phyloP scores from a whole-genome alignment of 2,329 filamentous ascomycete genomes.

The Botrytis sinoallii region DNA sequence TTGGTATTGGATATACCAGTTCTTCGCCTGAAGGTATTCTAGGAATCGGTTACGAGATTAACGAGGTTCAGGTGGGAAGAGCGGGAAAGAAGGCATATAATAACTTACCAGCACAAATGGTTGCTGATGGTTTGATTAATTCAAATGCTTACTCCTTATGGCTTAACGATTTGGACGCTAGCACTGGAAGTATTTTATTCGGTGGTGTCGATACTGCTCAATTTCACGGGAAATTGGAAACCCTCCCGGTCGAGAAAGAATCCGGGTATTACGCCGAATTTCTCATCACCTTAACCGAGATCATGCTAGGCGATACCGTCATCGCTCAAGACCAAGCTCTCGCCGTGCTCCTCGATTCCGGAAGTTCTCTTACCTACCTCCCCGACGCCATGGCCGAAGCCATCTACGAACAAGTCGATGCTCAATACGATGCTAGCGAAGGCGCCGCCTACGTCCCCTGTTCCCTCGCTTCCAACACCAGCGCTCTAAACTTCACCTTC shows the following conservation, averaged over 20 bases:
- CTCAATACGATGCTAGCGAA: slow-evolving; percentile 52
- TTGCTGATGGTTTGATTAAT: slow-evolving; percentile 56
- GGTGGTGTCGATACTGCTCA: slow-evolving; percentile 69
- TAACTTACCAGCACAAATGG: slow-evolving; percentile 67
- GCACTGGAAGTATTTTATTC: slow-evolving; percentile 67
- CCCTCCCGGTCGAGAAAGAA: slow-evolving; percentile 61
- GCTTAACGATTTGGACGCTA: slow-evolving; percentile 68
- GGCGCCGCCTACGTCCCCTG: slow-evolving; percentile 62
- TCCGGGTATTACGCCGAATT: slow-evolving; percentile 58
- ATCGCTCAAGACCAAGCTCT: slow-evolving; percentile 51
- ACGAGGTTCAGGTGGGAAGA: slow-evolving; percentile 70
- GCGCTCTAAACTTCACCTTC: slow-evolving; percentile 54
- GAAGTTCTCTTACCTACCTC: slow-evolving; percentile 65
- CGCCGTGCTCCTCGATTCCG: slow-evolving; percentile 68
- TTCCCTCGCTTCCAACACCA: slow-evolving; percentile 44
- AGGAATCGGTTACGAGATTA: slow-evolving; percentile 76
- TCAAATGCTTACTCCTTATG: slow-evolving; percentile 72
- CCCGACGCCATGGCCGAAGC: slow-evolving; percentile 52
- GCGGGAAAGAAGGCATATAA: slow-evolving; percentile 55
- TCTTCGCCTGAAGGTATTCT: slow-evolving; percentile 68
- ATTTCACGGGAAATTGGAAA: slow-evolving; percentile 60
- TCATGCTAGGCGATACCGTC: slow-evolving; percentile 46
- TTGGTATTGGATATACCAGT: slow-evolving; percentile 68
- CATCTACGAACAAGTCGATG: slow-evolving; percentile 58
- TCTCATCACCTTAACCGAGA: slow-evolving; percentile 63